Conservation (phyloP, 2,329 filamentous ascomycete species). For the Leptographium flavum region DNA sequence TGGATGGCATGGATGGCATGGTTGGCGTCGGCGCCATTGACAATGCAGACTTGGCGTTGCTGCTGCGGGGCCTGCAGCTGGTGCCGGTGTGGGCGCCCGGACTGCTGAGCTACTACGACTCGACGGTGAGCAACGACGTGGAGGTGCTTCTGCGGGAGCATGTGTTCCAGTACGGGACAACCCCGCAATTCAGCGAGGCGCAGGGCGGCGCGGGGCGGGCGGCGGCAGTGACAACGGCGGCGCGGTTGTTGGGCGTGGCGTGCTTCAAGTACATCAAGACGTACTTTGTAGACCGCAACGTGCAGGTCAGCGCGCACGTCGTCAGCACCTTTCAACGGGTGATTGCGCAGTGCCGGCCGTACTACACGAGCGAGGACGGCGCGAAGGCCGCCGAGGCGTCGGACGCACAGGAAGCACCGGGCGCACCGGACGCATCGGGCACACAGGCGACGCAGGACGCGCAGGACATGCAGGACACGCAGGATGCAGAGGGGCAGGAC, state of each 20-base stretch:
- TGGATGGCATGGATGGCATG: not conserved
- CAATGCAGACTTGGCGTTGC: not conserved
- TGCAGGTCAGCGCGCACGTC: conserved; percentile 27
- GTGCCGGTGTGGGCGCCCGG: conserved; percentile 36
- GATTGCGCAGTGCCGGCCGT: conserved; percentile 26
- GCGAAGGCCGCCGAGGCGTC: conserved; percentile 12
- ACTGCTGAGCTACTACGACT: conserved; percentile 32
- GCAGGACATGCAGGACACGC: too few species aligned
- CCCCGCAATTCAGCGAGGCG: conserved; percentile 15
- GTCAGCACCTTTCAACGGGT: conserved; percentile 28
- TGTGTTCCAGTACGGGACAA: conserved; percentile 24
- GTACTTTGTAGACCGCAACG: conserved; percentile 26
- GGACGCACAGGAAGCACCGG: conserved; percentile 15
- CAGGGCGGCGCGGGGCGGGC: conserved; percentile 18
- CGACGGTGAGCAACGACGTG: conserved; percentile 24
- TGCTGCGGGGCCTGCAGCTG: conserved; percentile 13
- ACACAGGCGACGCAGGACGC: too few species aligned
- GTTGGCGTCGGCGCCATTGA: not conserved
- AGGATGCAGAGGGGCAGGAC: not conserved
- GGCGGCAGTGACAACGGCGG: conserved; percentile 21
- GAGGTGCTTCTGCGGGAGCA: conserved; percentile 28
- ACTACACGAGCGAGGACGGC: too few species aligned
- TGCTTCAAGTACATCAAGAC: conserved; percentile 34
- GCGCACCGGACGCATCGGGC: too few species aligned
- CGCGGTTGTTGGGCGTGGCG: conserved; percentile 24